Conservation (phyloP, 768 basidiomycete genomes). For the Lactarius sanguifluus region DNA sequence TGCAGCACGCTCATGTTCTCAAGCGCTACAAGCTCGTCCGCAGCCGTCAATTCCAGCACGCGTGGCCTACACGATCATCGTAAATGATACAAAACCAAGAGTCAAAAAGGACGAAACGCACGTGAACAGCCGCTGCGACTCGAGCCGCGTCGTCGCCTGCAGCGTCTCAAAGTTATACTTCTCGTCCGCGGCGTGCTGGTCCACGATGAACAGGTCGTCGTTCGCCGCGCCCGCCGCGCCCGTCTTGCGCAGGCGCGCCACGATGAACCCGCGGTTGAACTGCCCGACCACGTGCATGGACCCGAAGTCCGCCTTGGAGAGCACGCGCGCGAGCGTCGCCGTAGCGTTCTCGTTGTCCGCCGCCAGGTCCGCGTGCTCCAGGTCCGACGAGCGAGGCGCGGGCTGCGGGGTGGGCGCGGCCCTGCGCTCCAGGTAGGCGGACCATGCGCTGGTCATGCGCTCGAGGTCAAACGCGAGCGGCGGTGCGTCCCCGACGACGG, state of each 20-base stretch:
- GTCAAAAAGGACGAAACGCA: constrained; percentile 40
- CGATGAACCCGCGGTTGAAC: constrained; percentile 95
- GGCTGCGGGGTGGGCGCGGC: neutral
- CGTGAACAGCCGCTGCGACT: constrained; percentile 83
- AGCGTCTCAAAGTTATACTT: constrained; percentile 98
- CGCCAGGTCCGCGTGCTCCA: constrained; percentile 33
- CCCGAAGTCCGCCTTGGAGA: constrained; percentile 83
- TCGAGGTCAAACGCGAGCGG: constrained; percentile 17
- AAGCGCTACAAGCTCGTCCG: constrained; percentile 83
- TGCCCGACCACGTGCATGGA: constrained; percentile 87
- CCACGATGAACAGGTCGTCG: constrained; percentile 95
- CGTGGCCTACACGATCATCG: constrained; percentile 55
- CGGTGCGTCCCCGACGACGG: constrained; percentile 2
- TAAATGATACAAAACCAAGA: neutral
- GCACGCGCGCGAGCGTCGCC: constrained; percentile 75
- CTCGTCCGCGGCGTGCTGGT: constrained; percentile 97
- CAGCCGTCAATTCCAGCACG: constrained; percentile 77
- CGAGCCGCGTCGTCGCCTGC: constrained; percentile 86
- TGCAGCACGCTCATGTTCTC: constrained; percentile 85
- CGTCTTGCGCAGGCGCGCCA: constrained; percentile 60
- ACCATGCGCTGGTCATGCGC: constrained; percentile 15
- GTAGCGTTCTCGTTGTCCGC: constrained; percentile 57
- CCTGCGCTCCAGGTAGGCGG: constrained; percentile 6
- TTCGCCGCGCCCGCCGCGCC: constrained; percentile 33
- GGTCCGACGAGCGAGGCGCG: constrained; percentile 4